phyloP scores from a whole-genome alignment of 345 rosid genomes.

The Lepidium sativum region DNA sequence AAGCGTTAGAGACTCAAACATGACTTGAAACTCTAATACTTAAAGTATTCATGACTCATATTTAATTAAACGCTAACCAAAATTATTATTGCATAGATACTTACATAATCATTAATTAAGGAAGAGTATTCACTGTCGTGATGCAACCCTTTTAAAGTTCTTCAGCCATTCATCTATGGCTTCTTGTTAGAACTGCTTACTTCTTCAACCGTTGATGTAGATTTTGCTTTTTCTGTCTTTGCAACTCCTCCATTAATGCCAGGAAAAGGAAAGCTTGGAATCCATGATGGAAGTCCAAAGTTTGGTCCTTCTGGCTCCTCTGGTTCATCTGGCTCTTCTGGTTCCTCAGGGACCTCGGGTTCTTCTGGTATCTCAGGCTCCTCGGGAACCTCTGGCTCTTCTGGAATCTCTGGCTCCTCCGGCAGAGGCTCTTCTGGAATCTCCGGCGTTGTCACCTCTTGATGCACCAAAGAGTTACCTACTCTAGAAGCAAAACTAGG shows the following conservation, averaged over 20 bases:
- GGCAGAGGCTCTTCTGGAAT: constrained; percentile 1
- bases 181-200: constrained; percentile 18
- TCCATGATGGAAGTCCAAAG: constrained; percentile 15
- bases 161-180: constrained; percentile 15
- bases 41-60: background rate
- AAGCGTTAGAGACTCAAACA: background rate
- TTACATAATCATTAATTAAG: background rate
- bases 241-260: background rate
- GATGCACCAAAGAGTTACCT: constrained; percentile 6
- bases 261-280: constrained; percentile 25
- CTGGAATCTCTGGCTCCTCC: constrained; percentile 10
- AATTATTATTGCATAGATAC: background rate
- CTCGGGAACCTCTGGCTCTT: background rate
- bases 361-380: background rate
- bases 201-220: background rate
- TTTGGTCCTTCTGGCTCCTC: constrained; percentile 4
- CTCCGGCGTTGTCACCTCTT: background rate
- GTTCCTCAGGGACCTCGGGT: constrained; percentile 5
- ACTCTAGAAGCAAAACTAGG: constrained; percentile 16
- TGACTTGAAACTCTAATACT: background rate
- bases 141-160: background rate
- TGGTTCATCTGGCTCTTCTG: constrained; percentile 11
- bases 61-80: background rate
- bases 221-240: background rate
- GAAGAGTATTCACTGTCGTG: background rate